Conservation (phyloP, 2,329 filamentous ascomycete genomes). For the Ophiostoma perfectum region DNA sequence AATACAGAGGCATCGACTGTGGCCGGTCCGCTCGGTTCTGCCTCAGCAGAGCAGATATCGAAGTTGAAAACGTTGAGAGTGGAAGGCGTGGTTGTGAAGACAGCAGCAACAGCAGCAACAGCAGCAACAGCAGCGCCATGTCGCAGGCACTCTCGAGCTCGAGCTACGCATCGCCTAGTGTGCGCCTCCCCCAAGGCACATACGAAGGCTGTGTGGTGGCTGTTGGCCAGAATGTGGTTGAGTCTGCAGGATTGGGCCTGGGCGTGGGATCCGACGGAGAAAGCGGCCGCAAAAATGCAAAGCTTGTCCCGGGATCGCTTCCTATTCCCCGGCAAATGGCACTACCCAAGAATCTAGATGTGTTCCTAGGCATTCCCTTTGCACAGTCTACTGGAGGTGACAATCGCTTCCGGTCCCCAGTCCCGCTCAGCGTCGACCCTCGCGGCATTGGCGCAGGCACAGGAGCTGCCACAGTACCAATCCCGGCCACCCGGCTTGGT, state of each 20-base stretch:
- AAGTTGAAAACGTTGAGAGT: neutral
- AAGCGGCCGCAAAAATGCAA: neutral
- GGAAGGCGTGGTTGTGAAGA: neutral
- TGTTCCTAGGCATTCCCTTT: conserved; percentile 48
- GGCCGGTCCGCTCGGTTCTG: neutral
- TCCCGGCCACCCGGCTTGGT: conserved; percentile 21
- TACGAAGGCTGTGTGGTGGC: conserved; percentile 34
- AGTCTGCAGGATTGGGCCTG: conserved; percentile 16
- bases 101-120: neutral
- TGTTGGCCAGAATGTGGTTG: conserved; percentile 19
- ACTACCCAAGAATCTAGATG: conserved; percentile 37
- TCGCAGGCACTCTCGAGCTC: too few species aligned
- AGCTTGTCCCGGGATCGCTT: neutral
- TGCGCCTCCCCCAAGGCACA: conserved; percentile 37
- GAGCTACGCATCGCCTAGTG: conserved; percentile 9
- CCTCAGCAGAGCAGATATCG: neutral
- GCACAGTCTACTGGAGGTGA: conserved; percentile 38
- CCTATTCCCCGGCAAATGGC: neutral
- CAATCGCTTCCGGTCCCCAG: conserved; percentile 44
- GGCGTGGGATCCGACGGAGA: conserved; percentile 14
- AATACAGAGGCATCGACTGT: neutral
- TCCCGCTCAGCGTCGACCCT: conserved; percentile 30
- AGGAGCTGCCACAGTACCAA: neutral
- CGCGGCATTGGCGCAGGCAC: neutral
- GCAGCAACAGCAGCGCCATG: neutral